Conservation (phyloP, 1,284 basidiomycete genomes). For the Malassezia caprae region DNA sequence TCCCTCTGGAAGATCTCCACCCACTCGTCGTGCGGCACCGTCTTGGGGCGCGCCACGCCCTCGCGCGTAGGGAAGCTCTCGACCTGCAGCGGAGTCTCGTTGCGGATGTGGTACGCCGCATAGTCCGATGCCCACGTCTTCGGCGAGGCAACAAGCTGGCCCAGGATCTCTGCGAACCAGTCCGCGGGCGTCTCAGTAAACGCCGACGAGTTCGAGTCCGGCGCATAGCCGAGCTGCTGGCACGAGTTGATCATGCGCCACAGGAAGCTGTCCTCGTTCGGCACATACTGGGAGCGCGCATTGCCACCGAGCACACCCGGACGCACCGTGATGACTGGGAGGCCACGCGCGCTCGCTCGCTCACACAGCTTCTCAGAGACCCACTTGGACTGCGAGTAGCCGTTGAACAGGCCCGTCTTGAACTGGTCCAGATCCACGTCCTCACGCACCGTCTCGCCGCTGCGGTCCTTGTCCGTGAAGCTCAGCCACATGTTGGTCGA, state of each 20-base stretch:
- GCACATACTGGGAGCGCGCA: slow-evolving; percentile 20
- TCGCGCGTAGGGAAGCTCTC: not conserved
- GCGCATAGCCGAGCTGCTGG: slow-evolving; percentile 12
- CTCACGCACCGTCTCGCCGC: slow-evolving; percentile 33
- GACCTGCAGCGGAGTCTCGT: not conserved
- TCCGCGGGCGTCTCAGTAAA: slow-evolving; percentile 17
- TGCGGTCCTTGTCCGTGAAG: slow-evolving; percentile 38
- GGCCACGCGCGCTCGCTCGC: slow-evolving; percentile 37
- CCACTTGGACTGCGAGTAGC: slow-evolving; percentile 49
- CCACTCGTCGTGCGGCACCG: slow-evolving; percentile 14
- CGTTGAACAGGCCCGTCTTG: slow-evolving; percentile 33
- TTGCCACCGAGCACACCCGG: slow-evolving; percentile 47
- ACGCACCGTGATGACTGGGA: slow-evolving; percentile 44
- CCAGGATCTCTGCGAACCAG: slow-evolving; percentile 18
- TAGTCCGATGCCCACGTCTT: slow-evolving; percentile 11
- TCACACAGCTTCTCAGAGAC: slow-evolving; percentile 46
- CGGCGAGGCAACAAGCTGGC: slow-evolving; percentile 12
- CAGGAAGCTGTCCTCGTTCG: slow-evolving; percentile 19
- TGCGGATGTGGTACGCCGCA: slow-evolving; percentile 16
- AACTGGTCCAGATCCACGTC: slow-evolving; percentile 41
- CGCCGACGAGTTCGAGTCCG: not conserved
- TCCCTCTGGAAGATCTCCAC: slow-evolving; percentile 15
- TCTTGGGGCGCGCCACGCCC: not conserved
- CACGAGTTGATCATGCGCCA: slow-evolving; percentile 14
- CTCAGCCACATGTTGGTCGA: slow-evolving; percentile 49